Evolutionary conservation across 129 eudicot genomes (phyloP), one percentile per base, ranked within the genome.

Genomic region (Smallanthus sonchifolius): DNA sequence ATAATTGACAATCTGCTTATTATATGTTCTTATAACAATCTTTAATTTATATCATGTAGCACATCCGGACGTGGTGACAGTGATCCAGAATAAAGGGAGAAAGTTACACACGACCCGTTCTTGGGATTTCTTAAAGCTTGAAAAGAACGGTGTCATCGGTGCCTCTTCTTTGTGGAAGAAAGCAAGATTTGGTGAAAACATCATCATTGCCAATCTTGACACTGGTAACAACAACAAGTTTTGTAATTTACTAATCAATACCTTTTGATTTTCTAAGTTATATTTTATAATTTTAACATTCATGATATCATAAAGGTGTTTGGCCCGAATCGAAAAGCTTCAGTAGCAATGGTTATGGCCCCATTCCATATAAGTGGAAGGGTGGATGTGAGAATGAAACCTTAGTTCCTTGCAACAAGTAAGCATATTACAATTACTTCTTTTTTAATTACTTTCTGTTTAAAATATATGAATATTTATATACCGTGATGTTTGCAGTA

Each of bases 311-410:
- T 6, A 39, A 32, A 92, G 98, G 98, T 60, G 89, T 84, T 74
- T 92, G 96, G 96, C 95, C 95, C 10, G 95, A 87, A 80, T 89
- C 98, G 4, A 59, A 79, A 82, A 92, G 98, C 87, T 92, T 92
- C 69, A 79, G 59, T 54, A 89, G 75, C 63, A 7, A 77, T 7
- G 87, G 90, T 8, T 75, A 72, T 65, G 98, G 96, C 0, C 84
- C 88, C 19, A 63, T 90, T 81, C 98, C 98, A 44, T 60, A 92
- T 47, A 90, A 67, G 77, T 92, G 98, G 98, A 89, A 81, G 62
- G 98, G 96, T 10, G 74, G 76, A 19, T 92, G 98, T 81, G 73
- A 92, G 73, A 78, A 81, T 67, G 32, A 68, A 5, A 56, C 80
- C 55, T 35, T 64, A n/a, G 79, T 76, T 70, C 90, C 75, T 65